phyloP scores from a whole-genome alignment of 1,284 basidiomycete species.

The Lignosus rhinocerotis region DNA sequence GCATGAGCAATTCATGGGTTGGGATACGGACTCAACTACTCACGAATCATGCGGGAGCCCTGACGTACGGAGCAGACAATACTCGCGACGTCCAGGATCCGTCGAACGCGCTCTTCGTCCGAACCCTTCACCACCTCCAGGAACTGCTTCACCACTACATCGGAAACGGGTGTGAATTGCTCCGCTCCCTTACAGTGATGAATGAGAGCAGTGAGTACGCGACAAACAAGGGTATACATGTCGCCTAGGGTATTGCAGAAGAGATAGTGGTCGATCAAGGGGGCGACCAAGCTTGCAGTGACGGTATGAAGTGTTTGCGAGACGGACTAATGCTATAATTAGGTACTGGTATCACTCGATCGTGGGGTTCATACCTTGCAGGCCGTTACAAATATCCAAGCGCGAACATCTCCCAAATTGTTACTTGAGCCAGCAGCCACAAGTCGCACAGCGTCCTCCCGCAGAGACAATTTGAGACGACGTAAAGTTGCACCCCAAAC shows the following conservation, averaged over 20 bases:
- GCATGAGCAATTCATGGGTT: background rate
- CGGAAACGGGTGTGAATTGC: conserved; percentile 61
- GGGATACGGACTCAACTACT: conserved; percentile 23
- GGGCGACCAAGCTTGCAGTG: conserved; percentile 60
- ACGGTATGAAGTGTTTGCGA: conserved; percentile 80
- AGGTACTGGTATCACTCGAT: background rate
- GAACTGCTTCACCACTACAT: conserved; percentile 48
- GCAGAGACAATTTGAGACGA: conserved; percentile 54
- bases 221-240: conserved; percentile 58
- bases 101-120: conserved; percentile 34
- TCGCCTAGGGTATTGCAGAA: conserved; percentile 38
- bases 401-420: conserved; percentile 56
- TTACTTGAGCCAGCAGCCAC: conserved; percentile 38
- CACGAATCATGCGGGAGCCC: conserved; percentile 63
- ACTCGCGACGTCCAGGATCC: conserved; percentile 49
- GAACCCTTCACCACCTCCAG: conserved; percentile 17
- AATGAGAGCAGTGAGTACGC: conserved; percentile 76
- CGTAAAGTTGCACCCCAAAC: conserved; percentile 75
- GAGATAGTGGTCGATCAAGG: conserved; percentile 58
- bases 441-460: conserved; percentile 51
- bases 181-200: conserved; percentile 77
- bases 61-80: conserved; percentile 60
- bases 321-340: conserved; percentile 50
- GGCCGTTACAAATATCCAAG: conserved; percentile 69
- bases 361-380: conserved; percentile 57